Evolutionary conservation across 2,329 filamentous ascomycete species (phyloP).

Genomic region (Rhinocladiella mackenziei): DNA sequence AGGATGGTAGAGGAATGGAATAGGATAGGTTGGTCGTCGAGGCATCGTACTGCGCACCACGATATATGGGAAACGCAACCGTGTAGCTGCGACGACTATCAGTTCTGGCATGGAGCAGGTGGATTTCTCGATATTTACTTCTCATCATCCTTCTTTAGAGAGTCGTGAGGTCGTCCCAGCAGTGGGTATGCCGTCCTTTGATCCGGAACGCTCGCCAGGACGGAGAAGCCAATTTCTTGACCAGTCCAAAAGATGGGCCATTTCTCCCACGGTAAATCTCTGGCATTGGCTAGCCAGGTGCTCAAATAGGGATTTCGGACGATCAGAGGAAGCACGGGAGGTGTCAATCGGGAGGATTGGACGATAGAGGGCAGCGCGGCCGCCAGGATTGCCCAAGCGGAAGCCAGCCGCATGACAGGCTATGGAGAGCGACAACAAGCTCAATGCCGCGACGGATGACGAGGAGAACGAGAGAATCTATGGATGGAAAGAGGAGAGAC

Average conservation of each 20-base stretch:
- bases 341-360: conserved; percentile 33
- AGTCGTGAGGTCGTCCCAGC: conserved; percentile 63
- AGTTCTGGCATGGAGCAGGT: conserved; percentile 23
- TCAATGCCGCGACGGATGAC: background rate
- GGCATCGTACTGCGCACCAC: conserved; percentile 63
- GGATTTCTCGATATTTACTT: conserved; percentile 50
- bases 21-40: conserved; percentile 69
- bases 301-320: conserved; percentile 73
- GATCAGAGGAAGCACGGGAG: conserved; percentile 66
- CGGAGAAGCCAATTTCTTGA: conserved; percentile 60
- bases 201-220: conserved; percentile 59
- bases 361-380: conserved; percentile 20
- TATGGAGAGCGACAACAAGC: background rate
- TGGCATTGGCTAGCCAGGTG: conserved; percentile 65
- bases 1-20: conserved; percentile 47
- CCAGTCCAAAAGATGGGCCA: conserved; percentile 88
- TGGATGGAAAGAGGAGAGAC: background rate
- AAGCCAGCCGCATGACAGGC: conserved; percentile 28
- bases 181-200: conserved; percentile 60
- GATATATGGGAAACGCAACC: conserved; percentile 56
- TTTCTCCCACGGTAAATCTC: conserved; percentile 70
- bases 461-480: background rate
- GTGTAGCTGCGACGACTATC: conserved; percentile 47
- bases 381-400: conserved; percentile 21
- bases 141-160: conserved; percentile 57